Base-by-base conservation (phyloP, 2,329 filamentous ascomycete species). In the Ceratocystis variospora region DNA sequence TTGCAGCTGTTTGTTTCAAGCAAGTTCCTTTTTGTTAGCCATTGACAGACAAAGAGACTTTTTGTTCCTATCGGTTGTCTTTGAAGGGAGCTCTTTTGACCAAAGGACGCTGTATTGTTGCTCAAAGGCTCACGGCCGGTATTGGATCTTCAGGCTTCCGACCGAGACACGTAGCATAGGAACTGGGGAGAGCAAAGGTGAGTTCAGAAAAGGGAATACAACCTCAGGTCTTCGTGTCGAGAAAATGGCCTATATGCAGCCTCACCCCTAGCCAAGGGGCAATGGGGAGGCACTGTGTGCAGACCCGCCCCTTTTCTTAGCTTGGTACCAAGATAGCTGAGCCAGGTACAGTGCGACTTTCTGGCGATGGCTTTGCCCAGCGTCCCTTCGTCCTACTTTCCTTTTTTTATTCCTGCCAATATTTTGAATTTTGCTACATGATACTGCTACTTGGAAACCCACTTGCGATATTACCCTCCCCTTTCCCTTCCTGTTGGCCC, bases 341-440 rank as follows among this genome's bases (percentile, higher is more conserved):
- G 12, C 37, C 37, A 41, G 37, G 37, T 10, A 41, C 37, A 41
- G 37, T 41, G 37, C 37, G 37, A 37, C 8, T 41, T 61, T 19
- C 15, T 61, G 6, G 6, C 45, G 19, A 25, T 67, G 61, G 37
- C n/a, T 53, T 64, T 62, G 57, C 44, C 62, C 41, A 41, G 25
- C 22, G 31, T 59, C 44, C 57, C n/a, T 17, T 59, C 59, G 5
- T 48, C 59, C 41, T 41, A 37, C 28, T 22, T 62, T 28, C 28
- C 12, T 19, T 50, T 63, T 62, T 15, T 12, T 25, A 12, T 50
- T 25, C 17, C 7, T 46, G 15, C 8, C 41, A 10, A 8, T 63
- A 17, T 17, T 48, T 48, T 50, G 62, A 10, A 59, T 19, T 3
- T 59, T 37, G n/a, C 12, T 59, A 25, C 28, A n/a, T 37, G 55